Percentiles rank a stretch among this genome's conserved stretches.
Conservation (phyloP, 1,284 basidiomycete species). For the Leucoagaricus sp. region DNA sequence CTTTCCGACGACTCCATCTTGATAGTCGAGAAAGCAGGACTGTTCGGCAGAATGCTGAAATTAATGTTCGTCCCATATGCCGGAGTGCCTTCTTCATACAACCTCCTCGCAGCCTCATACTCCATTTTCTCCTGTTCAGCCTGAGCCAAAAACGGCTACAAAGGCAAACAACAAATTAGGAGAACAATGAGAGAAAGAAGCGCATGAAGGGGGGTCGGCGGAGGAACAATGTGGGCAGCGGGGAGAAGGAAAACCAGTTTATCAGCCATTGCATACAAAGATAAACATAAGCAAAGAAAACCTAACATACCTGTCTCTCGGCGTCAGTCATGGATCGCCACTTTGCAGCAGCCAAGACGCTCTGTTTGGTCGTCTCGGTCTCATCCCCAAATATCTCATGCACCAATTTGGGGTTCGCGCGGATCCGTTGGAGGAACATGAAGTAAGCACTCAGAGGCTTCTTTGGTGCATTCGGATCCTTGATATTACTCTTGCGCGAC, state of each 20-base stretch:
- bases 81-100: conserved; percentile 81
- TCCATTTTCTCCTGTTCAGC: conserved; percentile 93
- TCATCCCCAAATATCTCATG: conserved; percentile 89
- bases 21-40: conserved; percentile 55
- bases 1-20: conserved; percentile 61
- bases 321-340: conserved; percentile 92
- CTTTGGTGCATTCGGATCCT: conserved; percentile 96
- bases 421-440: conserved; percentile 90
- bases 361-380: conserved; percentile 93
- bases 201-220: not conserved
- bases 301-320: conserved; percentile 78
- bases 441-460: conserved; percentile 95
- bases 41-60: conserved; percentile 73
- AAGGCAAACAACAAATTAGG: conserved; percentile 1
- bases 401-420: conserved; percentile 72
- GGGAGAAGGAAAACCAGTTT: conserved; percentile 11
- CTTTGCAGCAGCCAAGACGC: conserved; percentile 88
- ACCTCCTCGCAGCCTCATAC: conserved; percentile 78
- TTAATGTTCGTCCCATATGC: conserved; percentile 73
- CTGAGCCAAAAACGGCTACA: conserved; percentile 85
- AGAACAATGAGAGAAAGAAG: conserved; percentile 18
- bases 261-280: conserved; percentile 13
- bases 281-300: conserved; percentile 15
- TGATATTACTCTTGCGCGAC: conserved; percentile 92
- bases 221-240: not conserved